Base-by-base conservation (phyloP, 805 yeast species). In the Metschnikowia shivogae region DNA sequence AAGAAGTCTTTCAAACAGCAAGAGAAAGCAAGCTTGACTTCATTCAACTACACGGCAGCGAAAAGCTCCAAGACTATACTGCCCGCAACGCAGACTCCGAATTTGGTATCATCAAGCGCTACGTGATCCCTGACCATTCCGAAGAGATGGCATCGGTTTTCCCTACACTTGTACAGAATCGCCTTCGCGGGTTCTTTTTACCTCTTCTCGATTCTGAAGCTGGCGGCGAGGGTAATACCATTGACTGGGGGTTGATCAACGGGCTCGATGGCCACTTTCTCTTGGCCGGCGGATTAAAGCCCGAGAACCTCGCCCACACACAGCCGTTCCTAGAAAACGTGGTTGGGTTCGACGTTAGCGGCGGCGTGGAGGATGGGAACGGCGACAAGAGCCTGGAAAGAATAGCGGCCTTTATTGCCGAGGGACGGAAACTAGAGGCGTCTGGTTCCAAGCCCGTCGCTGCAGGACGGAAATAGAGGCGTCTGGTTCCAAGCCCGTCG, bases 321-420 rank as follows among this genome's bases (percentile, higher is more conserved):
- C 38, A 47, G 1, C 55, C 58, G 6, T 48, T 38, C n/a, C 61
- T 77, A 10, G 53, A 59, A 0, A 92, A 93, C 20, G 80, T 86
- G n/a, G 59, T 82, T 31, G 98, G 97, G 4, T 92, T 86, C 22
- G 99, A 92, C 65, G 98, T 93, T 6, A 84, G 96, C 57, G 89
- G 97, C 8, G 99, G 99, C 1, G 96, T 90, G 1, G 99, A 93
- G 60, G 56, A 63, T 22, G 80, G 84, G 0, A 59, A 79, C 35
- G 96, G 96, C 2, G 62, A 54, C 1, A 93, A 92, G 63, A 96
- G 89, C 61, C 56, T 69, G 39, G 60, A 44, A 0, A 92, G 89
- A 65, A 79, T 92, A 17, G 56, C 56, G 44, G 44, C 48, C 11
- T 92, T 90, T 64, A 68, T 92, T 5, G 45, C 45, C 4, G 75